These are phyloP conservation scores for Parafenestella ontariensis DNA, from an alignment of 2,329 filamentous ascomycete genomes.

Conservation along the genomic window DNA sequence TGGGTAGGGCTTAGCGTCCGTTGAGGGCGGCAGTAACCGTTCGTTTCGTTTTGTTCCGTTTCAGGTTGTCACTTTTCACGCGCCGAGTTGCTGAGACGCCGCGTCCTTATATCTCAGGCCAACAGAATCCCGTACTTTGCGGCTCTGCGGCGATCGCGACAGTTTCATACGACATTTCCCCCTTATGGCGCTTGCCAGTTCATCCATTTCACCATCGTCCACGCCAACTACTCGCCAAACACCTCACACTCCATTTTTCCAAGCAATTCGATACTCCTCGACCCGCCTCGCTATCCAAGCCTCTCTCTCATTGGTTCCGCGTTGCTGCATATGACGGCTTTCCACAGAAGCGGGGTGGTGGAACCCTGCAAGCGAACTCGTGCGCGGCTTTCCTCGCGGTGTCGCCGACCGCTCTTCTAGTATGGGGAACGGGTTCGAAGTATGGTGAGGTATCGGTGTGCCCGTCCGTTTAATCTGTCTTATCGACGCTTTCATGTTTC, in stretches of 20 bases:
- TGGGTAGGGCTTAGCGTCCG: conserved; percentile 21
- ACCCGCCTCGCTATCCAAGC: background rate
- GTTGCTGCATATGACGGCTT: conserved; percentile 10
- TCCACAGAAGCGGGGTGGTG: conserved; percentile 14
- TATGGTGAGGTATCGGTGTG: conserved; percentile 22
- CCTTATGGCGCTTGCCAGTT: background rate
- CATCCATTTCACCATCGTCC: conserved; percentile 1
- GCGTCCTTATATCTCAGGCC: background rate
- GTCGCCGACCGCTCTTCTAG: conserved; percentile 19
- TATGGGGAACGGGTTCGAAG: background rate
- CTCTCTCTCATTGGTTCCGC: conserved; percentile 10
- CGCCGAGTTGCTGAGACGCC: background rate
- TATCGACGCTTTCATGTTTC: conserved; percentile 2
- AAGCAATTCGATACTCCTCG: conserved; percentile 3
- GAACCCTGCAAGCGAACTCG: conserved; percentile 7
- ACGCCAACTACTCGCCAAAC: conserved; percentile 10
- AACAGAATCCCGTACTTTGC: conserved; percentile 7
- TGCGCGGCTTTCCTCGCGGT: conserved; percentile 12
- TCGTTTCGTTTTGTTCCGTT: background rate
- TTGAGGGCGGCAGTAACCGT: background rate
- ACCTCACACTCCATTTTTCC: background rate
- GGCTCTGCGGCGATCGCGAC: conserved; percentile 18
- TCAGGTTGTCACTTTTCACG: background rate
- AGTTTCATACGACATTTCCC: background rate
- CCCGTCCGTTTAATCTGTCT: background rate